Conservation (phyloP, 306 rosid species). For the Styphnolobium japonicum region DNA sequence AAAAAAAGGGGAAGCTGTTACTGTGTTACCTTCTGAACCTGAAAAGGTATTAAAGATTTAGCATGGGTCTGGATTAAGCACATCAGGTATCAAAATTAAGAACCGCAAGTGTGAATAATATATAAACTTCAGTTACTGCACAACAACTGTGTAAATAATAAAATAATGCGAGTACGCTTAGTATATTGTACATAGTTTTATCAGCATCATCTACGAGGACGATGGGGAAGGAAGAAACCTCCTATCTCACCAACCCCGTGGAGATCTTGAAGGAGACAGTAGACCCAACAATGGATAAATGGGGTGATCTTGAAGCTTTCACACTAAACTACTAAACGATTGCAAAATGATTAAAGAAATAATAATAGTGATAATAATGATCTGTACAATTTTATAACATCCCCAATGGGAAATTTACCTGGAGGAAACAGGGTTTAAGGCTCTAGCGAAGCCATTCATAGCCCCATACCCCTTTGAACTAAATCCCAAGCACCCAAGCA, state of each 20-base stretch:
- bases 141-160: conserved; percentile 30
- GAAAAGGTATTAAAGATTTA: no score
- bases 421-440: conserved; percentile 90
- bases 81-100: background rate
- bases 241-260: conserved; percentile 34
- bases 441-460: conserved; percentile 92
- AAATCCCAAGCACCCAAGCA: conserved; percentile 93
- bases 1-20: background rate
- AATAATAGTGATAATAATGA: conserved; percentile 1
- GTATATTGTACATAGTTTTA: conserved; percentile 38
- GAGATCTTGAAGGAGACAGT: conserved; percentile 1
- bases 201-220: conserved; percentile 16
- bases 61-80: background rate
- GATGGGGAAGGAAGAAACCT: conserved; percentile 20
- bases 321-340: conserved; percentile 16
- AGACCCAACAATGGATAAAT: background rate
- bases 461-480: conserved; percentile 97
- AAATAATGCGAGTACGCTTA: conserved; percentile 29
- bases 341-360: conserved; percentile 13
- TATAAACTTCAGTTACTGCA: conserved; percentile 23
- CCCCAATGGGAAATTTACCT: conserved; percentile 43
- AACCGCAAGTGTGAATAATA: background rate
- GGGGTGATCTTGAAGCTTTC: conserved; percentile 7
- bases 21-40: background rate
- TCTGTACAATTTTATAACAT: conserved; percentile 35